Conservation (phyloP, 768 basidiomycete genomes). For the Boletus eberwhitei region DNA sequence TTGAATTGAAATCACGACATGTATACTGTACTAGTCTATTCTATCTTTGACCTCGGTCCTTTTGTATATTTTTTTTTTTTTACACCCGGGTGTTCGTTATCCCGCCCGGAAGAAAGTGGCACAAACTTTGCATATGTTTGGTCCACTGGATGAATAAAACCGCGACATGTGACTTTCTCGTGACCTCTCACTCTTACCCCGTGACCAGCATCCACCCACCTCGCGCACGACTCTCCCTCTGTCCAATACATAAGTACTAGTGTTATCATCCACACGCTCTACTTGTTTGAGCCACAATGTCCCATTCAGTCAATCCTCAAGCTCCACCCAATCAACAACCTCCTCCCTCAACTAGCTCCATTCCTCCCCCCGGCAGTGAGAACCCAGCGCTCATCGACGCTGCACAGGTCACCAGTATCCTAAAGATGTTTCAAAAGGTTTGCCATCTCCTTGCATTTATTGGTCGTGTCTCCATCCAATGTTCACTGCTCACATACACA, state of each 20-base stretch:
- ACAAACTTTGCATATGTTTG: constrained; percentile 33
- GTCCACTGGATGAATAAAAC: constrained; percentile 31
- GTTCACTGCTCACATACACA: constrained; percentile 1
- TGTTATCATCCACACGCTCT: background rate
- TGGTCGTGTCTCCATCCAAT: background rate
- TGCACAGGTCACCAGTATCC: constrained; percentile 55
- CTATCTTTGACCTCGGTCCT: too few species aligned
- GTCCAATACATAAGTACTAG: constrained; percentile 7
- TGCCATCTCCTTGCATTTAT: constrained; percentile 13
- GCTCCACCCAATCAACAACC: constrained; percentile 14
- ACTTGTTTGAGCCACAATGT: constrained; percentile 8
- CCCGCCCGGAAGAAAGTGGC: too few species aligned
- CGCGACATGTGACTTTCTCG: constrained; percentile 40
- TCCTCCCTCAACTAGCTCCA: constrained; percentile 6
- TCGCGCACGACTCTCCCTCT: constrained; percentile 4
- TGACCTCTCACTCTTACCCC: constrained; percentile 40
- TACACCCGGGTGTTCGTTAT: too few species aligned
- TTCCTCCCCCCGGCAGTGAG: constrained; percentile 8
- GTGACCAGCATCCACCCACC: constrained; percentile 36
- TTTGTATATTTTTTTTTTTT: too few species aligned
- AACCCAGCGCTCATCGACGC: constrained; percentile 37
- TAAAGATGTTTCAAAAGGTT: constrained; percentile 61
- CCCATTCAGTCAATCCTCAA: constrained; percentile 9
- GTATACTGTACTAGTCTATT: too few species aligned
- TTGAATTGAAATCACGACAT: too few species aligned